Evolutionary conservation across 306 rosid genomes (phyloP).

Genomic region (Begonia fuchsioides): DNA sequence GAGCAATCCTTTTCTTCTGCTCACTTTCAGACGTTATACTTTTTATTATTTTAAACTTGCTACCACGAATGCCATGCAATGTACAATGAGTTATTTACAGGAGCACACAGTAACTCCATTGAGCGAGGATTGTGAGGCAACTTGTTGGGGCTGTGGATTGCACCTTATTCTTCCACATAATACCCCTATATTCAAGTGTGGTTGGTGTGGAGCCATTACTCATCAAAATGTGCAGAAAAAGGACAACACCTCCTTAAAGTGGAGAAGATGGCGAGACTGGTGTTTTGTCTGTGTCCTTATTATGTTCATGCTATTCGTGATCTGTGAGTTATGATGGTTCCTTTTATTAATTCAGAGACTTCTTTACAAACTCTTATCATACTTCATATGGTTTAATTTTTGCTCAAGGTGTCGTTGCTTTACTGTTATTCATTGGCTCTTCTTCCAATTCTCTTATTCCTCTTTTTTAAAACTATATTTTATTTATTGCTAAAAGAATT

Average conservation of each 20-base stretch:
- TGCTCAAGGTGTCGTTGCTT: too few relatives aligned
- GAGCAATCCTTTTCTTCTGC: too few relatives aligned
- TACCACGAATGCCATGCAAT: too few relatives aligned
- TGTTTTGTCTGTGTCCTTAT: conserved; percentile 48
- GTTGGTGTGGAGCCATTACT: conserved; percentile 97
- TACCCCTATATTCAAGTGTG: conserved; percentile 69
- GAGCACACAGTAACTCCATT: conserved; percentile 38
- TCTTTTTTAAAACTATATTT: too few relatives aligned
- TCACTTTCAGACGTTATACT: too few relatives aligned
- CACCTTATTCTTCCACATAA: conserved; percentile 49
- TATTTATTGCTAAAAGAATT: too few relatives aligned
- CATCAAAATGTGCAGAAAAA: conserved; percentile 36
- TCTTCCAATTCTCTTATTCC: too few relatives aligned
- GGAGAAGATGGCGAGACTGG: conserved; percentile 69
- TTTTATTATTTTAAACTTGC: too few relatives aligned
- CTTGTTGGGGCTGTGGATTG: conserved; percentile 96
- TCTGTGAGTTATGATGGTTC: too few relatives aligned
- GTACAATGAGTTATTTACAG: conserved; percentile 29
- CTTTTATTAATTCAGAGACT: too few relatives aligned
- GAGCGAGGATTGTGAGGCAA: conserved; percentile 42
- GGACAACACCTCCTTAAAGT: conserved; percentile 30
- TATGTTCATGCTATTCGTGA: conserved; percentile 60
- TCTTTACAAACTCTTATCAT: conserved; percentile 2
- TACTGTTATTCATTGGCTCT: too few relatives aligned
- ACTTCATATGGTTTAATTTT: too few relatives aligned